Conservation (phyloP, 306 rosid genomes). For the Benincasa hispida region DNA sequence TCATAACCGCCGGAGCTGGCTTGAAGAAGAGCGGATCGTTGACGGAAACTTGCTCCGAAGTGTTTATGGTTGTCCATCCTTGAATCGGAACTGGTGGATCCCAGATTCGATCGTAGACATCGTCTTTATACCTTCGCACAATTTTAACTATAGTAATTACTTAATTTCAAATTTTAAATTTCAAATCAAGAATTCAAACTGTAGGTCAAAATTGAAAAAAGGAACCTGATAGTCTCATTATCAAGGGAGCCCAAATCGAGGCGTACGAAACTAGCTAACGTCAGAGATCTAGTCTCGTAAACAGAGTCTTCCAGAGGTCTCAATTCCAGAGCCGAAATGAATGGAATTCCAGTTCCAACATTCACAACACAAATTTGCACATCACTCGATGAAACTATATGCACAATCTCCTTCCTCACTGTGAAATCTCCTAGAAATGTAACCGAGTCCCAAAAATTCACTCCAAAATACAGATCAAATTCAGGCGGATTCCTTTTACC, state of each 20-base stretch:
- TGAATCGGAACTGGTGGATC: neutral
- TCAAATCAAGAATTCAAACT: neutral
- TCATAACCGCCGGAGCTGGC: constrained; percentile 26
- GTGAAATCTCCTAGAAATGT: neutral
- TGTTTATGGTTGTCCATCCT: constrained; percentile 3
- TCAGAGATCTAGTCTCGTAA: constrained; percentile 5
- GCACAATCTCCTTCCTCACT: constrained; percentile 19
- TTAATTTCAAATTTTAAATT: too few species aligned
- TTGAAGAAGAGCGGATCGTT: neutral
- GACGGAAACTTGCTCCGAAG: neutral
- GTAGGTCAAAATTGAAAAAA: neutral
- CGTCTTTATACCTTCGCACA: constrained; percentile 23
- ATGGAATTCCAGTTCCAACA: constrained; percentile 24
- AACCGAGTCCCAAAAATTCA: constrained; percentile 24
- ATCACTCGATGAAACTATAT: constrained; percentile 11
- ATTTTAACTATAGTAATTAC: too few species aligned
- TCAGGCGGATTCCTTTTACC: constrained; percentile 6
- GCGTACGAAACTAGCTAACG: constrained; percentile 9
- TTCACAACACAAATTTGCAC: constrained; percentile 23
- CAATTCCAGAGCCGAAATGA: constrained; percentile 30
- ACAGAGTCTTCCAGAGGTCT: constrained; percentile 17
- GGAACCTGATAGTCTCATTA: constrained; percentile 22
- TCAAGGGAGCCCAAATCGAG: constrained; percentile 18
- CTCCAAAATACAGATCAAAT: constrained; percentile 37
- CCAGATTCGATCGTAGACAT: constrained; percentile 37